Conservation (phyloP, 345 rosid species). For the Rhizophora apiculata region DNA sequence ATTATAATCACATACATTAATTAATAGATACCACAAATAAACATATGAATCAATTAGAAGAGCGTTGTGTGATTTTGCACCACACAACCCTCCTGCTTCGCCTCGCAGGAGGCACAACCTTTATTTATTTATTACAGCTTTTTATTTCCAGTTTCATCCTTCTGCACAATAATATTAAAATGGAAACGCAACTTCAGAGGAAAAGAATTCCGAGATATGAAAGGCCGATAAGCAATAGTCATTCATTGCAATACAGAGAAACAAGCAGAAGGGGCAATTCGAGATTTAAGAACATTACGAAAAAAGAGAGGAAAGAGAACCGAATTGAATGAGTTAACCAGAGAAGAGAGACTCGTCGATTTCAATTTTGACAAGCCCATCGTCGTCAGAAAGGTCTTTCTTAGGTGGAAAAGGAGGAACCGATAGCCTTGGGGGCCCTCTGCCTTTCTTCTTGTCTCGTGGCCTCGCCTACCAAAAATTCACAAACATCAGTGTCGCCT, state of each 20-base stretch:
- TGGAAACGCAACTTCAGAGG: too few relatives aligned
- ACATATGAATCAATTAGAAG: too few relatives aligned
- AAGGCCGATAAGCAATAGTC: background rate
- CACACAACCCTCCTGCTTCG: too few relatives aligned
- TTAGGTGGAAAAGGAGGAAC: slow-evolving; percentile 64
- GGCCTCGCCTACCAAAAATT: slow-evolving; percentile 66
- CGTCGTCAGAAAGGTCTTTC: slow-evolving; percentile 62
- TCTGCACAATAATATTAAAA: background rate
- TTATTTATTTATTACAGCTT: background rate
- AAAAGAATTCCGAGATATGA: background rate
- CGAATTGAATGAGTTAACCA: slow-evolving; percentile 15
- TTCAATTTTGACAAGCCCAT: slow-evolving; percentile 55
- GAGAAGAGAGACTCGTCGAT: slow-evolving; percentile 57
- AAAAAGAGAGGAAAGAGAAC: background rate
- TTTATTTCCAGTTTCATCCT: background rate
- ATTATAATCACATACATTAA: too few relatives aligned
- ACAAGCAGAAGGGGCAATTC: background rate
- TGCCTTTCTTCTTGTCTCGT: slow-evolving; percentile 78
- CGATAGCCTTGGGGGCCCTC: slow-evolving; percentile 72
- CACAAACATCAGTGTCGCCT: background rate
- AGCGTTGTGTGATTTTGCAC: too few relatives aligned
- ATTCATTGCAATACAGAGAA: background rate
- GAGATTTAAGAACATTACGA: background rate
- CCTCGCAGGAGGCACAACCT: too few relatives aligned
- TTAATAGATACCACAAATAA: too few relatives aligned